Evolutionary conservation across 108 stramenopile genomes (phyloP).

Genomic region (Aurantiochytrium sp.): DNA sequence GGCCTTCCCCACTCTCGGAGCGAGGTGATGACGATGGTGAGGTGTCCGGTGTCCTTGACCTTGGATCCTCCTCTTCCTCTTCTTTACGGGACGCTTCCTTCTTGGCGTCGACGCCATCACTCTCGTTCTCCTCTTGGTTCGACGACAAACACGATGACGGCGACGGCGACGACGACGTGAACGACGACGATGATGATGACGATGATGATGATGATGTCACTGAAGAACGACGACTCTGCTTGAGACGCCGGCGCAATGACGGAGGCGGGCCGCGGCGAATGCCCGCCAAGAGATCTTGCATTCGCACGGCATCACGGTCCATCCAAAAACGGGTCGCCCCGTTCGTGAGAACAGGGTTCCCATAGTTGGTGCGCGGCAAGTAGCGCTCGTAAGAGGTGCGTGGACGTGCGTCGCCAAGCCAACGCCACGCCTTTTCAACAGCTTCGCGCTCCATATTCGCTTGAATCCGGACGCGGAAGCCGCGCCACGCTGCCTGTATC

Average conservation of each 20-base stretch:
- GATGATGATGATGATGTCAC: too few relatives aligned
- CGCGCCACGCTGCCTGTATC: neutral
- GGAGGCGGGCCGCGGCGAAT: neutral
- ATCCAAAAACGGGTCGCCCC: neutral
- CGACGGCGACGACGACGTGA: too few relatives aligned
- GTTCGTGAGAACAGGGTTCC: neutral
- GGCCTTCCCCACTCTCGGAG: too few relatives aligned
- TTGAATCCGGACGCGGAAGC: neutral
- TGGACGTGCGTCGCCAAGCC: neutral
- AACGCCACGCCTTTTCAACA: neutral
- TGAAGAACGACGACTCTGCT: too few relatives aligned
- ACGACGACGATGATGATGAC: too few relatives aligned
- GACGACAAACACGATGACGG: neutral
- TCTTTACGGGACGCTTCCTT: neutral
- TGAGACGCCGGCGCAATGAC: neutral
- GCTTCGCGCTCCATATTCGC: constrained; percentile 1
- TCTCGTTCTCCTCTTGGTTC: neutral
- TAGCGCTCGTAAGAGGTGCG: neutral
- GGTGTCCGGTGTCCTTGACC: too few relatives aligned
- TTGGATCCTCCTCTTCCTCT: too few relatives aligned
- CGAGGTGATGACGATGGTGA: too few relatives aligned
- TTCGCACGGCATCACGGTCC: neutral
- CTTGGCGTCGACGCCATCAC: neutral
- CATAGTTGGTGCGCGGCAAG: neutral
- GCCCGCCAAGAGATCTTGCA: neutral